Percentiles rank a stretch among this genome's conserved stretches.
Evolutionary conservation across 1,139 yeast species (phyloP).

Genomic region (Lodderomyces oxycetoniae): DNA sequence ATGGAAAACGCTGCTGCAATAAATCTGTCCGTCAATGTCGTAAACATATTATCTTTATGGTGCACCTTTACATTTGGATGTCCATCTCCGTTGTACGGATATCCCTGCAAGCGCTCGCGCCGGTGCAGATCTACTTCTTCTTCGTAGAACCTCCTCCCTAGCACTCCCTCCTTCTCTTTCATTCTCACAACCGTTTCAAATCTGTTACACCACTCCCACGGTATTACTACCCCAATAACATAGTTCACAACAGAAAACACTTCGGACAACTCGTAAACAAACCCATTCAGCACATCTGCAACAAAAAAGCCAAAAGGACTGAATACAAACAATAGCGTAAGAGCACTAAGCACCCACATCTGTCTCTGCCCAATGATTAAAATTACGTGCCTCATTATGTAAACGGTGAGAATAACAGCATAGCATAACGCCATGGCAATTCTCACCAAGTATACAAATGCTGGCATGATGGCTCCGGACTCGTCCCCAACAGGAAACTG

Average conservation of each 20-base stretch:
- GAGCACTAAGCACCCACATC: conserved; percentile 52
- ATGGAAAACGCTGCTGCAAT: conserved; percentile 61
- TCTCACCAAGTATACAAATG: conserved; percentile 72
- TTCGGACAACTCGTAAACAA: conserved; percentile 70
- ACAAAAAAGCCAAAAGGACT: conserved; percentile 71
- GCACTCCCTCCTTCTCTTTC: conserved; percentile 71
- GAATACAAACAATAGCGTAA: conserved; percentile 57
- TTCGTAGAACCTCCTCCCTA: conserved; percentile 75
- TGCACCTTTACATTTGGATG: conserved; percentile 15
- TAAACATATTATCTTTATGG: conserved; percentile 34
- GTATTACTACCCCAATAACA: conserved; percentile 69
- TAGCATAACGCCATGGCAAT: conserved; percentile 72
- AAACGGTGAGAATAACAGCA: conserved; percentile 61
- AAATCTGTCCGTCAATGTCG: conserved; percentile 48
- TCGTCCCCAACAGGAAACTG: conserved; percentile 30
- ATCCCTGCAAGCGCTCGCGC: not conserved
- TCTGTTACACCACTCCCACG: conserved; percentile 88
- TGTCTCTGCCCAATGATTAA: conserved; percentile 48
- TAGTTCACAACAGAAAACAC: conserved; percentile 67
- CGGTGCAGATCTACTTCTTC: conserved; percentile 38
- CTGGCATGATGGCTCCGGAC: conserved; percentile 63
- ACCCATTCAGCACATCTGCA: conserved; percentile 69
- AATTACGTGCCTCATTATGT: conserved; percentile 50
- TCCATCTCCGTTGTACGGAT: not conserved
- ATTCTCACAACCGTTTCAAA: conserved; percentile 55